Conservation (phyloP, 2,329 filamentous ascomycete species). For the Apiospora koreana region DNA sequence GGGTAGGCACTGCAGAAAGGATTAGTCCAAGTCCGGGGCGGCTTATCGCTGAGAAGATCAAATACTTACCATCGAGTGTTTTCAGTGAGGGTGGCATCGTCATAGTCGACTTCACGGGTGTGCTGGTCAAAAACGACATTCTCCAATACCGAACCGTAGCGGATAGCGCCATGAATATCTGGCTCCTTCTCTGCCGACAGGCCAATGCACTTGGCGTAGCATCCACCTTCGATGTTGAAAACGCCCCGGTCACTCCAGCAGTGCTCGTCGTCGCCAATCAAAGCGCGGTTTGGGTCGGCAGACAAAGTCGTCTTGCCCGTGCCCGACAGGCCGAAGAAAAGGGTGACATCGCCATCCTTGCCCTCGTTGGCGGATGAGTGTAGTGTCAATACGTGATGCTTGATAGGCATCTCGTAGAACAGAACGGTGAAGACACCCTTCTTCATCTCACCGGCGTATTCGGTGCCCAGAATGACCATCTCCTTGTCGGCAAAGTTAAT, state of each 20-base stretch:
- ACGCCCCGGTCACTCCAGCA: constrained; percentile 97
- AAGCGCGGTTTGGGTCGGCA: constrained; percentile 90
- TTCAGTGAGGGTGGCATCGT: constrained; percentile 91
- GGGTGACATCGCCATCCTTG: constrained; percentile 89
- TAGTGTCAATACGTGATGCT: constrained; percentile 97
- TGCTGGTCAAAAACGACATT: constrained; percentile 96
- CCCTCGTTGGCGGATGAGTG: constrained; percentile 99
- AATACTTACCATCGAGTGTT: constrained; percentile 78
- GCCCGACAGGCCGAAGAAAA: constrained; percentile 98
- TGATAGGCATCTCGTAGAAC: constrained; percentile 99
- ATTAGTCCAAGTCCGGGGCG: constrained; percentile 16
- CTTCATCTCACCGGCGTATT: constrained; percentile 98
- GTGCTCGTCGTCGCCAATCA: constrained; percentile 99
- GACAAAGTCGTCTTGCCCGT: constrained; percentile 99
- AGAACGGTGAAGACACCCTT: constrained; percentile 98
- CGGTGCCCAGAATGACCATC: constrained; percentile 99
- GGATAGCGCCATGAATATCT: constrained; percentile 95
- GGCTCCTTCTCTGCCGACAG: constrained; percentile 98
- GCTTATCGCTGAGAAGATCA: background rate
- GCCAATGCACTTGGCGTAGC: constrained; percentile 98
- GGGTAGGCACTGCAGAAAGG: constrained; percentile 71
- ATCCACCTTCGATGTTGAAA: constrained; percentile 99
- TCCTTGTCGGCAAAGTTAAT: constrained; percentile 99
- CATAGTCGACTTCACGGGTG: constrained; percentile 91
- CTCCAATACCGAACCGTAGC: constrained; percentile 95